A percentile compares a stretch with the other conserved stretches of the same genome.
These are phyloP conservation scores for Crithidia expoeki DNA, from an alignment of 208 protist species.

Conservation along the genomic window DNA sequence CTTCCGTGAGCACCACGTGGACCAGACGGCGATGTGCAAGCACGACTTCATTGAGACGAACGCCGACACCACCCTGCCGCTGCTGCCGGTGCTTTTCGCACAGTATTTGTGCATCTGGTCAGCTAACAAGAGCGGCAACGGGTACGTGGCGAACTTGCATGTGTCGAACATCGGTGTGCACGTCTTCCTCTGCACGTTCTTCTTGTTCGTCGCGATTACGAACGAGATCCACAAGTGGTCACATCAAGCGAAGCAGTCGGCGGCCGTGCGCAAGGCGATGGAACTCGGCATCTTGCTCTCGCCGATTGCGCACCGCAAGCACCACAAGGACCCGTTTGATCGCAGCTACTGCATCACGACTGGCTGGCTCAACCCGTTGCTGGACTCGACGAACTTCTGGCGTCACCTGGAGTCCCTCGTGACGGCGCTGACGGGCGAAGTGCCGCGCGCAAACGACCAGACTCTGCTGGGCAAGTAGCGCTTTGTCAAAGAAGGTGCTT, in stretches of 20 bases:
- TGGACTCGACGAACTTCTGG: conserved; percentile 92
- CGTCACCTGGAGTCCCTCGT: conserved; percentile 80
- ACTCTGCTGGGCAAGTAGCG: conserved; percentile 69
- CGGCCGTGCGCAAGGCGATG: conserved; percentile 71
- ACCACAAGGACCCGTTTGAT: conserved; percentile 93
- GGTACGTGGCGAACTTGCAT: conserved; percentile 66
- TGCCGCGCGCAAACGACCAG: conserved; percentile 87
- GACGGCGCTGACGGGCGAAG: conserved; percentile 73
- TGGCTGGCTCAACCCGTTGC: conserved; percentile 92
- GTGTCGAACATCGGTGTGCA: conserved; percentile 64
- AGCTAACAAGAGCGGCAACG: conserved; percentile 41
- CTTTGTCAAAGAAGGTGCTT: too few relatives aligned
- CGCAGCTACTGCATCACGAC: conserved; percentile 96
- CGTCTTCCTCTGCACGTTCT: conserved; percentile 73
- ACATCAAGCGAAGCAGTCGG: conserved; percentile 77
- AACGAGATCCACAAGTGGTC: conserved; percentile 96
- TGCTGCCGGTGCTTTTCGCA: conserved; percentile 75
- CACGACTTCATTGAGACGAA: conserved; percentile 96
- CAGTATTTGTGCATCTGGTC: conserved; percentile 50
- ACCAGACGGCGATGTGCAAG: conserved; percentile 90
- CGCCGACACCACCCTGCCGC: conserved; percentile 92
- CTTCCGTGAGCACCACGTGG: conserved; percentile 95
- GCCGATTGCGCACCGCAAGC: conserved; percentile 82
- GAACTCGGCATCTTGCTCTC: conserved; percentile 80
- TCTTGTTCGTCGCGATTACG: conserved; percentile 87